Base-by-base conservation (phyloP, 768 basidiomycete species). In the Boletus reticulatus region DNA sequence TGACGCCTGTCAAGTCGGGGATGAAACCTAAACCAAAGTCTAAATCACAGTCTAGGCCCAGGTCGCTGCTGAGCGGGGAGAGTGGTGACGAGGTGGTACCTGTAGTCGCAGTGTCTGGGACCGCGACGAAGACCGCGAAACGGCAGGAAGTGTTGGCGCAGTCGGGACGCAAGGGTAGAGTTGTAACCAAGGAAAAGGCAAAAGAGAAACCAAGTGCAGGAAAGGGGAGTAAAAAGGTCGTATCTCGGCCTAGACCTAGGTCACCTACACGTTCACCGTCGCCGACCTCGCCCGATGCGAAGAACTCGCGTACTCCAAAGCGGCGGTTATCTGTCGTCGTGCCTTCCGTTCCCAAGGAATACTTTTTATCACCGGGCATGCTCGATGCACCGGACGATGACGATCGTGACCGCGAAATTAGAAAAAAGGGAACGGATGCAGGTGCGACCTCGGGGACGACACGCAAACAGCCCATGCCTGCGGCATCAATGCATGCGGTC, bases 241-340 rank as follows among this genome's bases (percentile, higher is more conserved):
- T 12, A 3, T 0, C 48, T 4, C 44, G n/a, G 4, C 24, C 34
- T 44, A 62, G 43, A 19, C 36, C 36, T 27, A 27, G 27, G 36
- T 55, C 64, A 2, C 50, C 48, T 6, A 47, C 60, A 14, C 51
- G 39, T 6, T 63, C 61, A 3, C 50, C 56, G 10, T 47, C 53
- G 7, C 55, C 61, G 14, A 19, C 43, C 10, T 53, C 54, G 19
- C 45, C 57, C 12, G 43, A n/a, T 11, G 13, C 27, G 6, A 61
- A 57, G 51, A 53, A 13, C 1, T 10, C 45, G 4, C 57, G 39
- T 19, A 53, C 46, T 6, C 56, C 47, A 0, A 71, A 71, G 39
- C 67, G 63, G 20, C 58, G 53, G 16, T 42, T 68, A 4, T 72
- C 67, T 12, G 72, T 74, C 11, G 19, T 72, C 3, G 49, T 73